Evolutionary conservation across 2,329 filamentous ascomycete genomes (phyloP), one percentile per base, ranked within the genome.

Genomic region (Alternaria viburni): DNA sequence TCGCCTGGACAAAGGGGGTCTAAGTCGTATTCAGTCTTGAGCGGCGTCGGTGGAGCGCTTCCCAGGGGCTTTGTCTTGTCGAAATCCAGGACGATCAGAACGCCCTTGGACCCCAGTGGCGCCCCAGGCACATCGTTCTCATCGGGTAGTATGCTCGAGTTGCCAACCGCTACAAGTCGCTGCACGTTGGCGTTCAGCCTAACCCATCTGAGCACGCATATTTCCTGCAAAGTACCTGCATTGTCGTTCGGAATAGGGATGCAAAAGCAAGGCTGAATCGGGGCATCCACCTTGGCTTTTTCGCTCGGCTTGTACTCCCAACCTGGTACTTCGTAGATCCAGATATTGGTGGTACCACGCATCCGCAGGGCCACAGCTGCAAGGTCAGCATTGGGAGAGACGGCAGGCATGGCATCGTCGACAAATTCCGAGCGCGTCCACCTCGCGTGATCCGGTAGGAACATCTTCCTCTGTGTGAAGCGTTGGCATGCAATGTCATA

Each of bases 341-440:
- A 80, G 49, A 81, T 75, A 25, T 75, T 77, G n/a, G 78, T 80
- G 1, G 74, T 77, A 11, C 77, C 77, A 1, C 76, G 74, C 69
- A 80, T 78, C 8, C 77, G 72, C 19, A 81, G 69, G 19, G 79
- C 79, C 13, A 81, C 74, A 32, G 80, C 80, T 6, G 79, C 78
- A 12, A 80, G 70, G 59, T 79, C 76, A 5, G 74, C 75, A 43
- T 77, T 77, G 2, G 76, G 76, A 7, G 79, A 81, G 6, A 81
- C 75, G 6, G 79, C 78, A 4, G 80, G 80, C 70, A 81, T 77
- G 17, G 80, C 77, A 63, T 81, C 79, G 59, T 81, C 80, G 11
- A 80, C 69, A 15, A 78, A 79, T 26, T 81, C 79, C 5, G 77
- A 77, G 21, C 78, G 74, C 7, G 76, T 80, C 76, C 76, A 81